Percentiles rank a stretch among this genome's conserved stretches.
phyloP scores from a whole-genome alignment of 2,329 filamentous ascomycete species.

The Colletotrichum falcatum region DNA sequence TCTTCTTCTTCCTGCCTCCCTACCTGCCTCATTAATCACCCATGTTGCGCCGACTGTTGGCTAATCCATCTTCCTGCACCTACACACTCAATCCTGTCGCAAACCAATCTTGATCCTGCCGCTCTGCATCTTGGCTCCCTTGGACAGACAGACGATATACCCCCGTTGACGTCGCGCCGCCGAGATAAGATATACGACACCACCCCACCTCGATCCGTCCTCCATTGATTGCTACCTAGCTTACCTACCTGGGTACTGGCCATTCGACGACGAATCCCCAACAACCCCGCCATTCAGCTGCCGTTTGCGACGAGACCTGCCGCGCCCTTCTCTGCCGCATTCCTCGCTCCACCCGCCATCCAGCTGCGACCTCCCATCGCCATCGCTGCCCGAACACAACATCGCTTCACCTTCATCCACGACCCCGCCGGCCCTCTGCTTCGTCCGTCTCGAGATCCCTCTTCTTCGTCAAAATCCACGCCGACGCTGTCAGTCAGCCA shows the following conservation, averaged over 20 bases:
- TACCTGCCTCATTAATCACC: background rate
- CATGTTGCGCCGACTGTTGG: slow-evolving; percentile 11
- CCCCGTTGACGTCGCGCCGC: background rate
- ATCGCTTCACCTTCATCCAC: slow-evolving; percentile 14
- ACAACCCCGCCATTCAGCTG: background rate
- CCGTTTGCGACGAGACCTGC: slow-evolving; percentile 17
- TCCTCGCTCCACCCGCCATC: background rate
- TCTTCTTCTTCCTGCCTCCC: slow-evolving; percentile 2
- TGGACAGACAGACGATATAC: slow-evolving; percentile 1
- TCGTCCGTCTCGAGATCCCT: background rate
- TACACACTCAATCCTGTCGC: background rate
- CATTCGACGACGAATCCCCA: slow-evolving; percentile 5
- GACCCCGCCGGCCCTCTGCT: background rate
- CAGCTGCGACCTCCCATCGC: background rate
- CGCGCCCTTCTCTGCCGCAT: slow-evolving; percentile 3
- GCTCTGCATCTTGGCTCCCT: background rate
- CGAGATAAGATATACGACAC: background rate
- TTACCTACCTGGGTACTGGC: background rate
- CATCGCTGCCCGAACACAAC: background rate
- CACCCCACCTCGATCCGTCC: background rate
- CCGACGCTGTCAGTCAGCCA: slow-evolving; percentile 41
- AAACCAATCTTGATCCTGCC: background rate
- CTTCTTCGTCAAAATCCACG: background rate
- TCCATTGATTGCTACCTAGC: background rate
- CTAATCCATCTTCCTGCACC: background rate